These are phyloP conservation scores for Fistulifera pelliculosa DNA, from an alignment of 108 stramenopile species.

Conservation along the genomic window DNA sequence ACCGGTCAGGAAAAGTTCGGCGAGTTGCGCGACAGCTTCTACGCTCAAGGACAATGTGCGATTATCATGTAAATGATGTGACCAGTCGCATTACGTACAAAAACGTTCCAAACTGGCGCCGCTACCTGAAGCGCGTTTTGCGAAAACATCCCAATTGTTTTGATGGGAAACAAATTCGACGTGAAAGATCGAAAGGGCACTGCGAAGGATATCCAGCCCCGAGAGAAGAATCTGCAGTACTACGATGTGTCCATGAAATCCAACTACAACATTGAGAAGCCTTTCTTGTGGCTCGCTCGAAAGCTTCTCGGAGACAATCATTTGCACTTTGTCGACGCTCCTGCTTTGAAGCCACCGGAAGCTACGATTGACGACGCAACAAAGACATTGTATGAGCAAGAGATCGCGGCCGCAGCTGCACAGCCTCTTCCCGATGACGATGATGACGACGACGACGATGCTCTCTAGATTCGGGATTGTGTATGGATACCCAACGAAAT, in stretches of 20 bases:
- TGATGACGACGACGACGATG: too few species aligned
- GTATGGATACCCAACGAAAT: too few species aligned
- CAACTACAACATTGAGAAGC: conserved; percentile 99
- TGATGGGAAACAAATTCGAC: conserved; percentile 99
- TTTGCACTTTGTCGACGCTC: conserved; percentile 96
- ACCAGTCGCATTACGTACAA: conserved; percentile 99
- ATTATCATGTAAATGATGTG: conserved; percentile 99
- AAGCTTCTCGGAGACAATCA: conserved; percentile 95
- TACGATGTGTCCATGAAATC: conserved; percentile 99
- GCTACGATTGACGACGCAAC: conserved; percentile 85
- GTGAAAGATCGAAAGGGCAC: conserved; percentile 99
- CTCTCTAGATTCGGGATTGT: conserved; percentile 51
- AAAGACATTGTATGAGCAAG: conserved; percentile 79
- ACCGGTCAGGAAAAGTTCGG: conserved; percentile 99
- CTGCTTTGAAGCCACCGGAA: conserved; percentile 96
- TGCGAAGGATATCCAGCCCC: conserved; percentile 99
- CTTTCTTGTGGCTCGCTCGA: conserved; percentile 98
- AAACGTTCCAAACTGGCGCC: conserved; percentile 99
- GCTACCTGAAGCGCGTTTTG: conserved; percentile 98
- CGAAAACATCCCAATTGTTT: conserved; percentile 98
- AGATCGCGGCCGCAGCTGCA: conserved; percentile 82
- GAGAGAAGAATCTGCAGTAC: conserved; percentile 99
- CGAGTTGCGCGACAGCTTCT: conserved; percentile 94
- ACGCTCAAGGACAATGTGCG: conserved; percentile 98
- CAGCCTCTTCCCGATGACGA: conserved; percentile 95